Percentiles rank a stretch among this genome's conserved stretches.
phyloP scores from a whole-genome alignment of 352 stramenopile species.

The Pythium aquatile region DNA sequence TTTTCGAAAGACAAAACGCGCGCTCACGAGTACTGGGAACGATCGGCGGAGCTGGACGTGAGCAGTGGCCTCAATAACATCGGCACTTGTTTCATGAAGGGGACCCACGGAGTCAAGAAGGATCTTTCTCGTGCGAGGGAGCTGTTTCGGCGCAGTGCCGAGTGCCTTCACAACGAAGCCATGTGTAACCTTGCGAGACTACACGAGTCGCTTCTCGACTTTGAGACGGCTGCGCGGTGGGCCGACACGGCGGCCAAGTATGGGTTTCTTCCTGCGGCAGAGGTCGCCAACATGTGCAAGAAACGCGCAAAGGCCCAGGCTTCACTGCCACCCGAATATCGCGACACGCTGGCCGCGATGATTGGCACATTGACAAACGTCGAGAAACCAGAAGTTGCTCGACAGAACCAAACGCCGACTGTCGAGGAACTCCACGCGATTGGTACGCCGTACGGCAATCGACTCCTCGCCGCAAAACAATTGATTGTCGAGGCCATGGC shows the following conservation, averaged over 20 bases:
- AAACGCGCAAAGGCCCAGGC: neutral
- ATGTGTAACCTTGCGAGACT: conserved; percentile 9
- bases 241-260: neutral
- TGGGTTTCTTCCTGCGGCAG: conserved; percentile 2
- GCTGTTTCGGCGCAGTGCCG: conserved; percentile 13
- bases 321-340: neutral
- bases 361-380: too few relatives aligned
- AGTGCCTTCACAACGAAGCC: conserved; percentile 6
- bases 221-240: conserved; percentile 10
- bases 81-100: conserved; percentile 2
- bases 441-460: neutral
- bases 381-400: too few relatives aligned
- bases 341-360: too few relatives aligned
- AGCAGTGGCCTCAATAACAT: neutral
- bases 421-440: conserved; percentile 1
- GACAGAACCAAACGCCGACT: neutral
- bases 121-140: conserved; percentile 7
- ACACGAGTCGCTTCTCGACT: conserved; percentile 1
- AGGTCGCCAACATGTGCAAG: neutral
- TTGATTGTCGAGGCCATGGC: neutral
- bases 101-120: neutral
- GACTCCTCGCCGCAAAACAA: neutral
- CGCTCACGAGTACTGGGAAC: conserved; percentile 7
- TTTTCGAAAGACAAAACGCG: neutral
- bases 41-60: neutral